Conservation (phyloP, 169 alveolate species). For the Prorocentrum cordatum region DNA sequence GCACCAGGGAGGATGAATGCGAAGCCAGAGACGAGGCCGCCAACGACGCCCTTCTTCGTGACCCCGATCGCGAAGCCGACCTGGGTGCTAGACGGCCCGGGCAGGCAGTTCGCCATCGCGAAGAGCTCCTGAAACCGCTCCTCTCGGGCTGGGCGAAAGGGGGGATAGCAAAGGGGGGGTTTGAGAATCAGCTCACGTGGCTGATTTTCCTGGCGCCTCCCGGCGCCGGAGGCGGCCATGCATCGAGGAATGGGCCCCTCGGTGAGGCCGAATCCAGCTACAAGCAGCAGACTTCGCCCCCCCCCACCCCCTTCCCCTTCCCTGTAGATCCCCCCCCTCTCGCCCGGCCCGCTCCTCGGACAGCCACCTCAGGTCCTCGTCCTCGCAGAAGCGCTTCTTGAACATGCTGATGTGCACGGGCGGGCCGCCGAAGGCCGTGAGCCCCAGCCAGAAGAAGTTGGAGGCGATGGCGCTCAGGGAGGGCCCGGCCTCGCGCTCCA, state of each 20-base stretch:
- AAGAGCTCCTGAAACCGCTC: conserved; percentile 48
- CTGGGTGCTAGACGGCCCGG: conserved; percentile 68
- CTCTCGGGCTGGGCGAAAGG: too few species aligned
- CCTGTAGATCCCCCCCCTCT: too few species aligned
- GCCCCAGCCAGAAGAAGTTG: conserved; percentile 1
- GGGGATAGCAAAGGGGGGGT: too few species aligned
- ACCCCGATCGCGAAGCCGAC: conserved; percentile 62
- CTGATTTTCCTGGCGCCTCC: too few species aligned
- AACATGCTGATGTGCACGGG: conserved; percentile 67
- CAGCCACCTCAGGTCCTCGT: too few species aligned
- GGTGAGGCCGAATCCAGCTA: too few species aligned
- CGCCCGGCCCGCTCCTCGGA: too few species aligned
- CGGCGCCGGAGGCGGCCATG: too few species aligned
- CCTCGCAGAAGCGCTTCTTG: conserved; percentile 29
- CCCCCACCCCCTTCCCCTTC: too few species aligned
- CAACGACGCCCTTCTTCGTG: conserved; percentile 19
- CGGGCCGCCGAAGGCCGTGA: conserved; percentile 67
- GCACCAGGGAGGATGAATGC: conserved; percentile 50
- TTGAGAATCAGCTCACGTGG: too few species aligned
- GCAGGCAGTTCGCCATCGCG: conserved; percentile 67
- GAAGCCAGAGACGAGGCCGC: conserved; percentile 40
- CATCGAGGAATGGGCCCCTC: too few species aligned
- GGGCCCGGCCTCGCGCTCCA: background rate
- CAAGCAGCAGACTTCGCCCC: too few species aligned
- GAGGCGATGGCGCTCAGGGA: background rate